Evolutionary conservation across 768 basidiomycete species (phyloP).

Genomic region (Tricholoma terreum): DNA sequence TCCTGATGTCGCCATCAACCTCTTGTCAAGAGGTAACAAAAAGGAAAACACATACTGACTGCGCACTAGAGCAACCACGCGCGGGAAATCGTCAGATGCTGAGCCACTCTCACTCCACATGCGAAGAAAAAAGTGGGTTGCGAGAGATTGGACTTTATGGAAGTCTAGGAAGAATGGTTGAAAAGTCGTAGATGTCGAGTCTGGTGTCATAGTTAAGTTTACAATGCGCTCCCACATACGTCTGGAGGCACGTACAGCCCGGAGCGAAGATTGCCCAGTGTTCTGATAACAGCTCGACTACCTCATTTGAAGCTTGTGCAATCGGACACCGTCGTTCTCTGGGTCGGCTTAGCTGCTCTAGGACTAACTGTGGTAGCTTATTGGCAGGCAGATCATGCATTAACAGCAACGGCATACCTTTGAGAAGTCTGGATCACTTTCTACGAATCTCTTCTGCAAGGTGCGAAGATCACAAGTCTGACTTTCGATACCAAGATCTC

Average conservation of each 20-base stretch:
- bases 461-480: neutral
- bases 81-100: slow-evolving; percentile 68
- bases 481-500: neutral
- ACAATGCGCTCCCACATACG: neutral
- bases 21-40: neutral
- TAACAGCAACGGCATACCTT: slow-evolving; percentile 42
- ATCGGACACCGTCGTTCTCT: slow-evolving; percentile 77
- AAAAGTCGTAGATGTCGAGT: slow-evolving; percentile 77
- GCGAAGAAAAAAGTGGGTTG: slow-evolving; percentile 82
- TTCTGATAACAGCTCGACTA: slow-evolving; percentile 79
- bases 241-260: slow-evolving; percentile 54
- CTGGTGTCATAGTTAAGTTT: slow-evolving; percentile 31
- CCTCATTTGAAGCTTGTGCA: slow-evolving; percentile 79
- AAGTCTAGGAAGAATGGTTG: slow-evolving; percentile 89
- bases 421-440: slow-evolving; percentile 70
- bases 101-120: slow-evolving; percentile 92
- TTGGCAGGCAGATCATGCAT: slow-evolving; percentile 10
- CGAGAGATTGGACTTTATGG: slow-evolving; percentile 74
- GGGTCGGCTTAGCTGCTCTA: slow-evolving; percentile 77
- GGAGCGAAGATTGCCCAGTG: slow-evolving; percentile 86
- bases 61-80: slow-evolving; percentile 72
- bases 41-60: slow-evolving; percentile 66
- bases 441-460: slow-evolving; percentile 62
- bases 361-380: slow-evolving; percentile 50
- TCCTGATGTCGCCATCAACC: slow-evolving; percentile 38